Percentiles rank a stretch among this genome's conserved stretches.
Conservation (phyloP, 1,284 basidiomycete species). For the Erythrobasidium hasegawianum region DNA sequence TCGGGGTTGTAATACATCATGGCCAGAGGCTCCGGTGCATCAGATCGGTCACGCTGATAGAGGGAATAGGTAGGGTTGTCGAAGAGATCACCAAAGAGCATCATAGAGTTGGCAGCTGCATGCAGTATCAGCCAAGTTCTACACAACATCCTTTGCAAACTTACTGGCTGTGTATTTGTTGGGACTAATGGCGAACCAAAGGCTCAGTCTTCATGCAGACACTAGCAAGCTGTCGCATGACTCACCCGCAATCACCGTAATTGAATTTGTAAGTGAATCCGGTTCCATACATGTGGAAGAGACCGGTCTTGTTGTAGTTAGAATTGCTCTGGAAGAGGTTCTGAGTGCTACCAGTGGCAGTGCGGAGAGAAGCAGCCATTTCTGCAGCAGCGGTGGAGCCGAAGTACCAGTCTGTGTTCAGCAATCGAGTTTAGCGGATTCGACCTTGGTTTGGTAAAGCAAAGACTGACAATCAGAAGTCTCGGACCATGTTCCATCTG, state of each 20-base stretch:
- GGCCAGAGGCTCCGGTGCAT: slow-evolving; percentile 84
- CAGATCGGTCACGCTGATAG: slow-evolving; percentile 85
- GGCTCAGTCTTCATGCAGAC: slow-evolving; percentile 55
- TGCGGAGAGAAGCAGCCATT: slow-evolving; percentile 74
- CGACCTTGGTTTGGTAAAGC: neutral
- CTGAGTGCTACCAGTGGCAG: slow-evolving; percentile 80
- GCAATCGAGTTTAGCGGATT: slow-evolving; percentile 1
- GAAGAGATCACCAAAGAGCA: slow-evolving; percentile 68
- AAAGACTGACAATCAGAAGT: slow-evolving; percentile 66
- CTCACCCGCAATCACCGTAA: slow-evolving; percentile 57
- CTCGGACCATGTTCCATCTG: slow-evolving; percentile 91
- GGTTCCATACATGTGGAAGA: slow-evolving; percentile 84
- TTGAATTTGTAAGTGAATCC: slow-evolving; percentile 85
- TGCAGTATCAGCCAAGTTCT: no score
- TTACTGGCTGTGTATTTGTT: slow-evolving; percentile 78
- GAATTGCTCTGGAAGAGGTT: slow-evolving; percentile 67
- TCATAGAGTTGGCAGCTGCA: slow-evolving; percentile 61
- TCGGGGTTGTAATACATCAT: slow-evolving; percentile 97
- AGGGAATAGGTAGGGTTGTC: slow-evolving; percentile 70
- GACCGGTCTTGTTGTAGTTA: slow-evolving; percentile 68
- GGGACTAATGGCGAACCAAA: slow-evolving; percentile 61
- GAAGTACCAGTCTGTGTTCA: slow-evolving; percentile 51
- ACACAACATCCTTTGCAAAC: no score
- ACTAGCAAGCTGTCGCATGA: neutral
- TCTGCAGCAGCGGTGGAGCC: slow-evolving; percentile 85